A percentile compares a stretch with the other conserved stretches of the same genome.
These are phyloP conservation scores for Schoenoplectus triqueter DNA, from an alignment of 202 grass and related monocot species.

Conservation along the genomic window DNA sequence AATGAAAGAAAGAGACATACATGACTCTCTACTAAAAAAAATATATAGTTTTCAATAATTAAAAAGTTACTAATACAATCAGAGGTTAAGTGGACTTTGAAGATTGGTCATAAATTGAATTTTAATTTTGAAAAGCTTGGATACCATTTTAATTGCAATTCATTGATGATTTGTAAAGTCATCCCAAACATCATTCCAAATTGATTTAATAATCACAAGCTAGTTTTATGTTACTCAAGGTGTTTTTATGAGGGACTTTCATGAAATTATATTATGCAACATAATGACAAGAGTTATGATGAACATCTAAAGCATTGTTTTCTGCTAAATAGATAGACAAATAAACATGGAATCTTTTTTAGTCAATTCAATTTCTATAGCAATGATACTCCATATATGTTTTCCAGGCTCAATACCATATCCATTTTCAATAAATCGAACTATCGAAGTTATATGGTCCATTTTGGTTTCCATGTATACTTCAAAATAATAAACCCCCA, in stretches of 20 bases:
- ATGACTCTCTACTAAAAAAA: too few relatives aligned
- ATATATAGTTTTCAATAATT: neutral
- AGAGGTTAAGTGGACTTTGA: neutral
- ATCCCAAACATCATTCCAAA: neutral
- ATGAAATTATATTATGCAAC: slow-evolving; percentile 16
- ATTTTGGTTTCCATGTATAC: neutral
- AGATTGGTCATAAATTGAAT: neutral
- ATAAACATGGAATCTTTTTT: neutral
- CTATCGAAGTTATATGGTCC: neutral
- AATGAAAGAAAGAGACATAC: neutral
- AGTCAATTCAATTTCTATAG: neutral
- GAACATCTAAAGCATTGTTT: neutral
- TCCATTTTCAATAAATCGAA: too few relatives aligned
- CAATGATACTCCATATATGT: neutral
- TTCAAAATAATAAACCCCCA: neutral
- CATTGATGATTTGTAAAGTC: neutral
- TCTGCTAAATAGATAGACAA: neutral
- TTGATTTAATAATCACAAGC: neutral
- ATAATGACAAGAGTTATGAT: neutral
- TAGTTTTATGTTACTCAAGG: too few relatives aligned
- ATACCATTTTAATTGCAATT: neutral
- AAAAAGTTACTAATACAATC: neutral
- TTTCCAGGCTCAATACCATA: neutral
- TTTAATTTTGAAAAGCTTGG: neutral
- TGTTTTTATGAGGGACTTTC: neutral